Evolutionary conservation across 129 eudicot species (phyloP), one percentile per base, ranked within the genome.

Genomic region (Flaveria robusta): DNA sequence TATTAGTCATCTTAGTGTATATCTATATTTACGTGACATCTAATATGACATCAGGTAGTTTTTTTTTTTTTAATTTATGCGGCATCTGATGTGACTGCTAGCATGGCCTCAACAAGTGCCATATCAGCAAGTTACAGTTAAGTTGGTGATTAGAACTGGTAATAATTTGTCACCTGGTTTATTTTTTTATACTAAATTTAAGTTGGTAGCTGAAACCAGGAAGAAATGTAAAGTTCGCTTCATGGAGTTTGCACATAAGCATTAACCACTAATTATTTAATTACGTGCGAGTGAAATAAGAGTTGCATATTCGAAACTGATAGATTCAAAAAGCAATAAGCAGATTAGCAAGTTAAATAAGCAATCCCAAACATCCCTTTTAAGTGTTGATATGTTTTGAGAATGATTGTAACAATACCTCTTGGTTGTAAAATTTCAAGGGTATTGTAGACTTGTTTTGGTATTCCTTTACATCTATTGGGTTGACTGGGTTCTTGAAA

Each of bases 391-490:
- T 31, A 7, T 31, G 46, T 64, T 64, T 10, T n/a, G 12, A 29
- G 46, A 64, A 19, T 31, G 60, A 76, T 49, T 14, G 11, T 24
- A 49, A 63, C 18, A 23, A 52, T 84, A 91, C 98, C 92, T 94
- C 99, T 54, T 87, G 65, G 79, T 94, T 94, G 86, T 94, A 94
- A 86, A 94, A 94, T 65, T 86, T 94, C 86, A 94, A 70, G 26
- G 99, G 97, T 54, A 84, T 84, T 41, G 60, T 81, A 12, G 87
- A 79, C 51, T 87, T 83, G 77, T 43, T 75, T 9, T 84, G 87
- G 54, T 75, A 70, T 6, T 86, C 96, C 46, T 83, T 72, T 7
- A 81, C 86, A 74, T 94, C 97, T 41, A 94, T 91, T 12, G 97
- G 84, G 88, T 89, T 89, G 70, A 91, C 51, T 7, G 99, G 99